Evolutionary conservation across 352 stramenopile genomes (phyloP), one percentile per base, ranked within the genome.

Genomic region (Phytophthora fragariaefolia): DNA sequence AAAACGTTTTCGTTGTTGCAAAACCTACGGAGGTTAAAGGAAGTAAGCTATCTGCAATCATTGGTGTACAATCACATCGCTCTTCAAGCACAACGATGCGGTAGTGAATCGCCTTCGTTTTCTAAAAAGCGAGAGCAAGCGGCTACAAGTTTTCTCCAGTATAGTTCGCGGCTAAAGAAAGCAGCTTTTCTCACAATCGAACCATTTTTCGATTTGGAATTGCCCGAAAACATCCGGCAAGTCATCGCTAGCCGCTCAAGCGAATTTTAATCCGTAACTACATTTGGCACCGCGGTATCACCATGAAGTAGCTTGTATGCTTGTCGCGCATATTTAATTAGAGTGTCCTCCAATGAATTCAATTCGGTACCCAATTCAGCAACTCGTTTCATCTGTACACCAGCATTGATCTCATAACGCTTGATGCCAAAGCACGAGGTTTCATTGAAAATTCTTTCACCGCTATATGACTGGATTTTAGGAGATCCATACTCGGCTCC

Each of bases 391-490:
- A 74, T 81, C 24, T 66, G 52, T 6, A 75, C 69, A 2, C 55
- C 23, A 13, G 49, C 10, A 23, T 74, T 67, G 42, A 76, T 76
- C 43, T 49, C n/a, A 42, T 75, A 85, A 4, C 79, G 71, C 58
- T 87, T 92, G 13, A 89, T 55, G 8, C 83, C 83, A 45, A 92
- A 92, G 56, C 81, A 90, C 13, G 83, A 90, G 10, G 72, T 82
- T 66, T 90, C 63, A 28, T 88, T 88, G 54, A 92, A 92, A 2
- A 92, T 58, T 43, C 74, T 82, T 2, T 76, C 48, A 23, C 83
- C 80, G 30, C 80, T 90, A 42, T 82, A 91, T 7, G 80, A 90
- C 42, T 80, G 69, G 20, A 91, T 79, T 36, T 64, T 75, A 9
- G 79, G 73, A 6, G 69, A 51, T 17, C 20, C 22, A 6, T 52